Evolutionary conservation across 345 rosid genomes (phyloP).

Genomic region (Citrus reticulata): DNA sequence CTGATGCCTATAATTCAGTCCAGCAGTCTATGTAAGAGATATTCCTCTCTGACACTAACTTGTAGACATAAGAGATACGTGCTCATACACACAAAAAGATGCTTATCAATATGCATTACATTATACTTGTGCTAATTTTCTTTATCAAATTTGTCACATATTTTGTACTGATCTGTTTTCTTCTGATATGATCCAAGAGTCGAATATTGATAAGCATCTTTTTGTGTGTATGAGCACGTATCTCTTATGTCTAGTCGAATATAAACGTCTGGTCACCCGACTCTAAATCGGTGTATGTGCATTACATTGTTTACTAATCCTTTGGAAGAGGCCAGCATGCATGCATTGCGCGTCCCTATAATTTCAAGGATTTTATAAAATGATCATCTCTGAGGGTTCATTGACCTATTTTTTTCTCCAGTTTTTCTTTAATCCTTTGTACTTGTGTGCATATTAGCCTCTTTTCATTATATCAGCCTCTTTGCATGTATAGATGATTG

Average conservation of each 20-base stretch:
- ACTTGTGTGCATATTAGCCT: background rate
- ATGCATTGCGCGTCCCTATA: background rate
- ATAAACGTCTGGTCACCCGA: background rate
- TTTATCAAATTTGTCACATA: no score
- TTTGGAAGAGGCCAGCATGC: background rate
- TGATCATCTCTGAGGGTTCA: background rate
- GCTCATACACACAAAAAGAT: background rate
- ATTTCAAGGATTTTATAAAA: background rate
- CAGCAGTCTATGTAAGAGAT: slow-evolving; percentile 82
- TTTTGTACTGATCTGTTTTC: no score
- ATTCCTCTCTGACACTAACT: background rate
- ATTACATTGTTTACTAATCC: background rate
- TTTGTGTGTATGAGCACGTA: no score
- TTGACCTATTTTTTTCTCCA: no score
- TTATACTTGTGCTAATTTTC: no score
- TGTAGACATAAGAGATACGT: background rate
- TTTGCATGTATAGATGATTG: background rate
- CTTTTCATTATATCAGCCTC: background rate
- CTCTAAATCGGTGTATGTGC: background rate
- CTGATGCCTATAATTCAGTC: slow-evolving; percentile 71
- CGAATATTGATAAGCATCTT: no score
- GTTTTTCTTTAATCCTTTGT: no score
- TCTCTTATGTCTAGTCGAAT: background rate
- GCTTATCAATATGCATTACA: background rate
- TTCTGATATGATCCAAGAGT: background rate